Percentiles rank a stretch among this genome's conserved stretches.
These are phyloP conservation scores for Colletotrichum karsti DNA, from an alignment of 2,329 filamentous ascomycete genomes.

Conservation along the genomic window DNA sequence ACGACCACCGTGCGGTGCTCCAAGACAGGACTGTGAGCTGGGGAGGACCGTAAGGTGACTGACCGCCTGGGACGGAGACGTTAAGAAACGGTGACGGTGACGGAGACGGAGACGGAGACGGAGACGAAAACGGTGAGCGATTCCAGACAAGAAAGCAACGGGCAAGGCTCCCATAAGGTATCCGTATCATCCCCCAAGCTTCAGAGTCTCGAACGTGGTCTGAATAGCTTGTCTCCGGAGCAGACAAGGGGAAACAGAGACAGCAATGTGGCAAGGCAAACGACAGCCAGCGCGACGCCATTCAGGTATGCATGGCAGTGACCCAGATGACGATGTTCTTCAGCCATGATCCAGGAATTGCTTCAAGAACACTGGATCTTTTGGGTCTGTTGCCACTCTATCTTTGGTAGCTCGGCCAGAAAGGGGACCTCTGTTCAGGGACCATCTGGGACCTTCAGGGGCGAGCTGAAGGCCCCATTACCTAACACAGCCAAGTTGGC, in stretches of 20 bases:
- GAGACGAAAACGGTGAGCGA: too few species aligned
- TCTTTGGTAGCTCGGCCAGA: conserved; percentile 21
- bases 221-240: too few species aligned
- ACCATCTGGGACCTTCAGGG: neutral
- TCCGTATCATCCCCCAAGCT: neutral
- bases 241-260: too few species aligned
- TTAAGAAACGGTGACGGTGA: neutral
- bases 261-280: neutral
- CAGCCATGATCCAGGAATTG: conserved; percentile 17
- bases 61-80: neutral
- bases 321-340: conserved; percentile 21
- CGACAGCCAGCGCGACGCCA: neutral
- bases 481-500: neutral
- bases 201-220: neutral
- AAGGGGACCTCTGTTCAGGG: neutral
- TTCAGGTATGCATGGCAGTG: neutral
- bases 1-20: neutral
- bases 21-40: neutral
- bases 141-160: too few species aligned
- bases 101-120: neutral
- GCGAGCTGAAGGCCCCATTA: neutral
- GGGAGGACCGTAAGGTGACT: neutral
- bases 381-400: conserved; percentile 17
- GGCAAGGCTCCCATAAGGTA: too few species aligned
- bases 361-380: conserved; percentile 5